Evolutionary conservation across 768 basidiomycete species (phyloP).

Genomic region (Leccinum fibrillosum): DNA sequence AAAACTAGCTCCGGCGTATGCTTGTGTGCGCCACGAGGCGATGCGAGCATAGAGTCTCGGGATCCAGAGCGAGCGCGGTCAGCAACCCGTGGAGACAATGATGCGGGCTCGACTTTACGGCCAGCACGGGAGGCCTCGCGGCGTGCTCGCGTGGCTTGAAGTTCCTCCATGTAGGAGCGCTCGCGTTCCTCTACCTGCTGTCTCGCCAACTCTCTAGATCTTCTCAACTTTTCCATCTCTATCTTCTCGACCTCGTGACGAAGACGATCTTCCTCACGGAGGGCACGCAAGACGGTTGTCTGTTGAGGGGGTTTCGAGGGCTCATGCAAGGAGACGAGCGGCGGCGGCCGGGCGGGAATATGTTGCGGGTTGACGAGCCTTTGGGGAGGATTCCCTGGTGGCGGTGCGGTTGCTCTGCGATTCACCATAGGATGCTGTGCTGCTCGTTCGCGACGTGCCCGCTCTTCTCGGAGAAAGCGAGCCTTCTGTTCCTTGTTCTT

Average conservation of each 20-base stretch:
- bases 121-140: slow-evolving; percentile 58
- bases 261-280: slow-evolving; percentile 42
- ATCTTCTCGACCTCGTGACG: slow-evolving; percentile 47
- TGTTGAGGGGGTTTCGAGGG: slow-evolving; percentile 5
- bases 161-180: slow-evolving; percentile 53
- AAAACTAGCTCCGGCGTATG: slow-evolving; percentile 45
- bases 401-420: slow-evolving; percentile 16
- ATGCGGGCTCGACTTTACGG: slow-evolving; percentile 22
- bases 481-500: slow-evolving; percentile 74
- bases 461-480: slow-evolving; percentile 58
- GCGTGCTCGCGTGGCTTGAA: slow-evolving; percentile 57
- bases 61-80: slow-evolving; percentile 36
- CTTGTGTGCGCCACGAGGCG: slow-evolving; percentile 32
- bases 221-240: slow-evolving; percentile 50
- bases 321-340: slow-evolving; percentile 16
- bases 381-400: slow-evolving; percentile 10
- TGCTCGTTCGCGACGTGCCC: slow-evolving; percentile 47
- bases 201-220: slow-evolving; percentile 32
- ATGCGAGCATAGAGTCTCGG: slow-evolving; percentile 34
- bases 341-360: slow-evolving; percentile 14
- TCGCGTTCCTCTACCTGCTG: slow-evolving; percentile 49
- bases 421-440: slow-evolving; percentile 29
- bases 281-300: slow-evolving; percentile 2
- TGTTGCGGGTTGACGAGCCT: slow-evolving; percentile 17
- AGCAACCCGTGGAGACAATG: slow-evolving; percentile 18